These are phyloP conservation scores for Anisogramma anomala DNA, from an alignment of 2,329 filamentous ascomycete genomes.

Conservation along the genomic window DNA sequence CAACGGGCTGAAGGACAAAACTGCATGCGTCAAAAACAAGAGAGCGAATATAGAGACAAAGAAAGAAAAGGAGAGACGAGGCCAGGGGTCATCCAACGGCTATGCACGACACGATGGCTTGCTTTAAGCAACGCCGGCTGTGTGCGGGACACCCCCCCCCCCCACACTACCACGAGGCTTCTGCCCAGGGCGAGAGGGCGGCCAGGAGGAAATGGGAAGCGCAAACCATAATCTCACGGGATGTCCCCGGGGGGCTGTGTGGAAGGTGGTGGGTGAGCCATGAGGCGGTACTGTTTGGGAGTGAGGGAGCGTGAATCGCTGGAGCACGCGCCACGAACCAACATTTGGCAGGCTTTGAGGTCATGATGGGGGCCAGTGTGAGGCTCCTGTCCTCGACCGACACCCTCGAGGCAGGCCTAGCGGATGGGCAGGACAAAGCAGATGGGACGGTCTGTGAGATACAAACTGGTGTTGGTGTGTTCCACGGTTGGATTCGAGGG, in stretches of 20 bases:
- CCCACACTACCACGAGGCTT: constrained; percentile 3
- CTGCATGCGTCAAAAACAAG: constrained; percentile 6
- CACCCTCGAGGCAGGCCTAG: neutral
- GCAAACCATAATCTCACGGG: neutral
- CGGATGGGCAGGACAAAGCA: constrained; percentile 4
- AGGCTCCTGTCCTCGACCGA: neutral
- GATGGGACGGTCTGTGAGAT: constrained; percentile 1
- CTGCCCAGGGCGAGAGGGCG: constrained; percentile 1
- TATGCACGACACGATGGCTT: constrained; percentile 2
- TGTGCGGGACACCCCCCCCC: neutral
- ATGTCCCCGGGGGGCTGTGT: neutral
- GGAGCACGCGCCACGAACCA: constrained; percentile 12
- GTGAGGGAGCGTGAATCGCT: constrained; percentile 3
- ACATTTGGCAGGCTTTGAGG: constrained; percentile 8
- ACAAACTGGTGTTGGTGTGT: neutral
- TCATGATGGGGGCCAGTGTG: constrained; percentile 8
- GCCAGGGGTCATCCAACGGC: constrained; percentile 2
- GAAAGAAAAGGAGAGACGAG: constrained; percentile 3
- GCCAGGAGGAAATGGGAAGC: neutral
- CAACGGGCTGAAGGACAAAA: constrained; percentile 9
- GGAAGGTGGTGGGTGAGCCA: constrained; percentile 4
- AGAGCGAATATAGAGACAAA: constrained; percentile 8
- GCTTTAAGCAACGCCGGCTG: constrained; percentile 10
- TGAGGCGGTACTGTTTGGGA: constrained; percentile 11
- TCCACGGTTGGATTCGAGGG: neutral